These are phyloP conservation scores for Arachis hypogaea DNA, from an alignment of 306 rosid genomes.

Conservation along the genomic window DNA sequence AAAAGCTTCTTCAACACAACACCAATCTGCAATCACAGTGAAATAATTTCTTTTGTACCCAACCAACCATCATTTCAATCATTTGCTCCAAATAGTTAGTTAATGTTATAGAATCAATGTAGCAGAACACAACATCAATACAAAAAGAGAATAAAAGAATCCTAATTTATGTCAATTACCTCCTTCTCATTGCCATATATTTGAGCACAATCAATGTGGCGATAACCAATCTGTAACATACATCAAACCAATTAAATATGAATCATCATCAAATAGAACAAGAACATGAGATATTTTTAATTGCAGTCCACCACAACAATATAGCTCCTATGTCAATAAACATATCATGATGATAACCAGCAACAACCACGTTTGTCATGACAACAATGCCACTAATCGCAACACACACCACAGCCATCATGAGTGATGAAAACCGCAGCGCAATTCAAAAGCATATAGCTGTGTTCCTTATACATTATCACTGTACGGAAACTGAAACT, in stretches of 20 bases:
- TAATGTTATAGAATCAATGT: not conserved
- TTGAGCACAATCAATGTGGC: constrained; percentile 91
- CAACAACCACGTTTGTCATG: too few species aligned
- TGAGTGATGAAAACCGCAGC: not conserved
- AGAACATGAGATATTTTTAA: constrained; percentile 1
- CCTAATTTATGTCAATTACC: constrained; percentile 44
- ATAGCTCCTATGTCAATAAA: too few species aligned
- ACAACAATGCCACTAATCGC: not conserved
- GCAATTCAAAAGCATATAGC: not conserved
- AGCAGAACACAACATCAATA: not conserved
- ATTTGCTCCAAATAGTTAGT: not conserved
- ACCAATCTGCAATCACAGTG: constrained; percentile 61
- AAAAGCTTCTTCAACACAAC: constrained; percentile 65
- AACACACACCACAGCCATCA: not conserved
- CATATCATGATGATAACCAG: too few species aligned
- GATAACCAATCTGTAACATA: constrained; percentile 64
- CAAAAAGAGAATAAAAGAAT: not conserved
- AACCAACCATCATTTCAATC: not conserved
- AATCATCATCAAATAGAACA: not conserved
- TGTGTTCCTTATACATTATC: not conserved
- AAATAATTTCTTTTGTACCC: constrained; percentile 20
- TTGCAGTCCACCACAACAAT: not conserved
- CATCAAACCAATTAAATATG: constrained; percentile 14
- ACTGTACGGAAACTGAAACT: constrained; percentile 12
- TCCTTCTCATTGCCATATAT: constrained; percentile 71